phyloP scores from a whole-genome alignment of 768 basidiomycete species.

The Xerocomus brunneocitrinus region DNA sequence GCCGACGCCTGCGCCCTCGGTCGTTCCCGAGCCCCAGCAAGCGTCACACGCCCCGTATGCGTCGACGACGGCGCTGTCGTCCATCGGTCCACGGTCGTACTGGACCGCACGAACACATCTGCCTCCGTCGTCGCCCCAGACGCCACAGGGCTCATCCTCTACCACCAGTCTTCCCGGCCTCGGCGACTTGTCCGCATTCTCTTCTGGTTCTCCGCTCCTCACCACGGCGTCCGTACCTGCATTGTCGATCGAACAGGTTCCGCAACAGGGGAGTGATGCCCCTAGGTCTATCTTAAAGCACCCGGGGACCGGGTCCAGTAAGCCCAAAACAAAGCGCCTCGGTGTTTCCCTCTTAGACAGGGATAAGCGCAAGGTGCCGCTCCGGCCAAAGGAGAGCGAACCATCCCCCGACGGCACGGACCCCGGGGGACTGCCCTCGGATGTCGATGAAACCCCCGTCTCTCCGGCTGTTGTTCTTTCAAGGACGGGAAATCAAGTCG shows the following conservation, averaged over 20 bases:
- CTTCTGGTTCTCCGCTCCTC: constrained; percentile 25
- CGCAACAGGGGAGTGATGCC: constrained; percentile 6
- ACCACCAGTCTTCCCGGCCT: constrained; percentile 7
- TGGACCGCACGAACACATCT: constrained; percentile 18
- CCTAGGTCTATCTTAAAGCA: constrained; percentile 26
- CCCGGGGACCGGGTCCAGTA: constrained; percentile 4
- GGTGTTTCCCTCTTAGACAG: constrained; percentile 14
- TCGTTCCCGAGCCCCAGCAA: constrained; percentile 1
- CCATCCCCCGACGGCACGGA: constrained; percentile 21
- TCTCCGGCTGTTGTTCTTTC: constrained; percentile 65
- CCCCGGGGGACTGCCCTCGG: background rate
- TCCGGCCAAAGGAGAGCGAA: constrained; percentile 20
- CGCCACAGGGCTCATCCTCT: constrained; percentile 7
- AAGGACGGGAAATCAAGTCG: constrained; percentile 51
- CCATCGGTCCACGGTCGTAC: constrained; percentile 20
- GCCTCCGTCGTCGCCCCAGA: constrained; percentile 11
- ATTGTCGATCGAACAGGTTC: constrained; percentile 2
- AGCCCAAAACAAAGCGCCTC: constrained; percentile 6
- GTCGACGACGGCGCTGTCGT: constrained; percentile 20
- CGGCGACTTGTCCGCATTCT: constrained; percentile 12
- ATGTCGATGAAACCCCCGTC: constrained; percentile 35
- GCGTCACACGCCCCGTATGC: constrained; percentile 7
- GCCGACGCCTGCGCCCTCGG: background rate
- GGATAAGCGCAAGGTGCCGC: constrained; percentile 6
- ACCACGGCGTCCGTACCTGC: constrained; percentile 7